Base-by-base conservation (phyloP, 2,329 filamentous ascomycete genomes). In the Aspergillus sp. region DNA sequence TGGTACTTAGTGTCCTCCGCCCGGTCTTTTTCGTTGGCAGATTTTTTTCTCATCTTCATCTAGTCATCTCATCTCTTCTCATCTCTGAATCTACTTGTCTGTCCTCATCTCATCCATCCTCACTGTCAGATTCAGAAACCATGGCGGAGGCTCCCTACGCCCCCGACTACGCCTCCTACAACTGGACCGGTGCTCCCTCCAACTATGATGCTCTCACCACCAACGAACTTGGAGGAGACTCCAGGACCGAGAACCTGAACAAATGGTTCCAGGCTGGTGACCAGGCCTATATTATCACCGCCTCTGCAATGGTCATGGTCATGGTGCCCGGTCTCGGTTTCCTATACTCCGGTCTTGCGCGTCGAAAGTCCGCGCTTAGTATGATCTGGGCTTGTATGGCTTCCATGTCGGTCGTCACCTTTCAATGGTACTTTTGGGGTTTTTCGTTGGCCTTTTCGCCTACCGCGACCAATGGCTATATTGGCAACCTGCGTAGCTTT, bases 351-450 rank as follows among this genome's bases (percentile, higher is more conserved):
- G 93, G 93, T 58, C 85, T 97, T 57, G 91, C 93, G n/a, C 86
- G 93, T 57, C 83, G 93, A 77, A 98, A 98, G 77, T 97, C 93
- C 4, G 93, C 93, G 25, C 80, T 98, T 39, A 95, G 90, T 55
- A 86, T 97, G 77, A 93, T 98, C 64, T 97, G 90, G 89, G 90
- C 91, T 12, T 90, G 86, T 73, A 94, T 98, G 88, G 91, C 86
- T 68, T 93, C 90, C 42, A 86, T 86, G 66, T 90, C 88, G 43
- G 84, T 97, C 65, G 79, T 96, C 67, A 86, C 88, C 48, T 96
- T 98, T 76, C 93, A 98, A 74, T 98, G 93, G 93, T 97, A 96
- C 65, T 96, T 98, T 70, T 97, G 93, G 91, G 93, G 93, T 33
- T 98, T 95, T 71, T 95, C 91, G 12, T 78, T 98, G 52, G 90